A percentile compares a stretch with the other conserved stretches of the same genome.
Conservation (phyloP, 2,329 filamentous ascomycete species). For the Shiraia sp. region DNA sequence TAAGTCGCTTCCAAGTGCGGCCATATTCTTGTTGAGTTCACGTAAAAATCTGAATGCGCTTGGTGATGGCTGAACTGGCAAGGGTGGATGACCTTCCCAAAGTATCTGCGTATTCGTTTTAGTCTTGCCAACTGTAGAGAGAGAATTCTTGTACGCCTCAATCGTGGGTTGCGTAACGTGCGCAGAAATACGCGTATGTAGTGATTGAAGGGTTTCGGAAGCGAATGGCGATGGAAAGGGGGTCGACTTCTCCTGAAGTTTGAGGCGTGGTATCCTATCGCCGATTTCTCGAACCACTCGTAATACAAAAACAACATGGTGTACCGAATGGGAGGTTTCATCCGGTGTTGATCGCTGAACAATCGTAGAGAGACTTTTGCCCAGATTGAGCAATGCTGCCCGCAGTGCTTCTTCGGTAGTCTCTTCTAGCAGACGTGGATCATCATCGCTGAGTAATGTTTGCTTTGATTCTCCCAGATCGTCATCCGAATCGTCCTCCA, state of each 20-base stretch:
- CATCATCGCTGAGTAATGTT: constrained; percentile 70
- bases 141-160: constrained; percentile 45
- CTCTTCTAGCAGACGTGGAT: constrained; percentile 66
- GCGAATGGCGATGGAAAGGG: constrained; percentile 32
- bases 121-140: constrained; percentile 50
- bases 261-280: constrained; percentile 50
- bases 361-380: constrained; percentile 57
- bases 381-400: constrained; percentile 62
- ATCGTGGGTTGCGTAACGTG: constrained; percentile 58
- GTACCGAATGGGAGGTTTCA: constrained; percentile 37
- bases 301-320: constrained; percentile 64
- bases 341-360: constrained; percentile 55
- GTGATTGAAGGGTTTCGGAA: constrained; percentile 61
- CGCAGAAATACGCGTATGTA: constrained; percentile 66
- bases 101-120: constrained; percentile 66
- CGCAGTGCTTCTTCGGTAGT: constrained; percentile 61
- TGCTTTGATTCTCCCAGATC: constrained; percentile 71
- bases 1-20: constrained; percentile 70
- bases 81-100: constrained; percentile 77
- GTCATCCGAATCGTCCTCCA: constrained; percentile 70
- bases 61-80: constrained; percentile 80
- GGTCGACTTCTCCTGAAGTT: constrained; percentile 36
- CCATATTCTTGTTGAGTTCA: constrained; percentile 69
- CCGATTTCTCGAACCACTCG: constrained; percentile 76
- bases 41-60: constrained; percentile 73